Evolutionary conservation across 257 asterid species (phyloP).

Genomic region (Nicotiana attenuata): DNA sequence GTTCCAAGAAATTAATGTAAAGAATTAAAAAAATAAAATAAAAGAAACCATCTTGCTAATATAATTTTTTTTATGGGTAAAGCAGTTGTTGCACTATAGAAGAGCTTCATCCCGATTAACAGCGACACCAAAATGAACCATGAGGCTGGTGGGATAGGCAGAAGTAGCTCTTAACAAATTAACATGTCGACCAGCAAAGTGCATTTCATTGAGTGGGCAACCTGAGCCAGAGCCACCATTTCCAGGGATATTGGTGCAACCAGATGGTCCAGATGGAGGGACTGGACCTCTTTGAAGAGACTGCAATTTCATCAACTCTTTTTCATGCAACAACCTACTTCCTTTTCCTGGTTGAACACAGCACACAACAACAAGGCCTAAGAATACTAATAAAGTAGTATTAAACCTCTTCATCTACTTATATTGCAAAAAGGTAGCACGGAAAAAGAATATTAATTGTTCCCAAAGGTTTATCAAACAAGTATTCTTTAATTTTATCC

Average conservation of each 20-base stretch:
- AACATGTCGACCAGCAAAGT: constrained; percentile 23
- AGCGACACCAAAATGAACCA: constrained; percentile 8
- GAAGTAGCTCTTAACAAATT: not conserved
- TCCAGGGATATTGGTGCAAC: constrained; percentile 72
- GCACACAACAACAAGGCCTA: not conserved
- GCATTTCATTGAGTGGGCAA: constrained; percentile 19
- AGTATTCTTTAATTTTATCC: too few relatives aligned
- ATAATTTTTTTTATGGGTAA: too few relatives aligned
- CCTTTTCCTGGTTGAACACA: constrained; percentile 11
- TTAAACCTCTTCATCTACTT: constrained; percentile 24
- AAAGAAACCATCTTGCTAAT: not conserved
- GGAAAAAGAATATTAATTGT: not conserved
- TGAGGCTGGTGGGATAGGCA: constrained; percentile 10
- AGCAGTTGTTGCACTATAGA: not conserved
- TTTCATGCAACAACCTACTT: constrained; percentile 23
- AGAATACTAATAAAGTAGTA: not conserved
- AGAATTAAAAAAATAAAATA: not conserved
- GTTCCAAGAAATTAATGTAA: not conserved
- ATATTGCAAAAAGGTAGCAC: too few relatives aligned
- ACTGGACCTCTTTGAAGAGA: constrained; percentile 42
- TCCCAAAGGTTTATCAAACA: too few relatives aligned
- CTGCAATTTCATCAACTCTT: not conserved
- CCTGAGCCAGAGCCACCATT: constrained; percentile 24
- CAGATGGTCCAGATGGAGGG: constrained; percentile 60
- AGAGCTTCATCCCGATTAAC: constrained; percentile 9